Evolutionary conservation across 257 asterid genomes (phyloP).

Genomic region (Nyctanthes arbortristis): DNA sequence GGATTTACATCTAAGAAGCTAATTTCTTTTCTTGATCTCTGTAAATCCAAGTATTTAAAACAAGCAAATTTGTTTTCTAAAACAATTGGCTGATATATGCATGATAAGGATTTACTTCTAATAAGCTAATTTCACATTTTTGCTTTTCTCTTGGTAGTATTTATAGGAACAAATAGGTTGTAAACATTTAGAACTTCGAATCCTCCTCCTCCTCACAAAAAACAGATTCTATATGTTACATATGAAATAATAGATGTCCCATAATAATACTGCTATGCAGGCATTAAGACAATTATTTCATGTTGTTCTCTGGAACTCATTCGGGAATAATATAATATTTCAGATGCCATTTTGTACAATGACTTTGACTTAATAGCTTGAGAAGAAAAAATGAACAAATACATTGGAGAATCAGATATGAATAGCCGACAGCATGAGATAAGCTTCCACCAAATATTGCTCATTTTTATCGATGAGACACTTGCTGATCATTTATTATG

Average conservation of each 20-base stretch:
- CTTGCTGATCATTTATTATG: not conserved
- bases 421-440: not conserved
- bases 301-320: not conserved
- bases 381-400: not conserved
- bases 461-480: not conserved
- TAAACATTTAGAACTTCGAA: not conserved
- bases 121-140: not conserved
- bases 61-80: not conserved
- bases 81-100: not conserved
- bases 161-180: not conserved
- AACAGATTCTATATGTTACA: not conserved
- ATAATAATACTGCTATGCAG: not conserved
- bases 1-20: too few relatives aligned
- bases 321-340: not conserved
- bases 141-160: not conserved
- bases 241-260: not conserved
- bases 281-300: not conserved
- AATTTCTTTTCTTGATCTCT: too few relatives aligned
- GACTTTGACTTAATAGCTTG: not conserved
- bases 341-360: not conserved
- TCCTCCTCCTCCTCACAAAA: not conserved
- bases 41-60: not conserved
- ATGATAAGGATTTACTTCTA: not conserved
- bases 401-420: not conserved
- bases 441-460: not conserved